These are phyloP conservation scores for Melaleuca alternifolia DNA, from an alignment of 345 rosid genomes.

Conservation along the genomic window DNA sequence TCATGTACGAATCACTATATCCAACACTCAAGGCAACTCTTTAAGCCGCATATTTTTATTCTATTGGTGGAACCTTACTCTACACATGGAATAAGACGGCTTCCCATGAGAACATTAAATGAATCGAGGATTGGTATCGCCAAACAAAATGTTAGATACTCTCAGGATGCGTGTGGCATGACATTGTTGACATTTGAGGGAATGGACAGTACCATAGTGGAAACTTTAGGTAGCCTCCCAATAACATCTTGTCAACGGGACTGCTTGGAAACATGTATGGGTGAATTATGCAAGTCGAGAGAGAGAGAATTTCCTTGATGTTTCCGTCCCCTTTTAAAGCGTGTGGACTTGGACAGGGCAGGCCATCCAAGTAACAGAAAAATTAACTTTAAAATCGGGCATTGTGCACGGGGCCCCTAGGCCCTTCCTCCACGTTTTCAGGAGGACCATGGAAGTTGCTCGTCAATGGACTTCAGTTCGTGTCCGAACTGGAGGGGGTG, in stretches of 20 bases:
- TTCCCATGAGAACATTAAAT: neutral
- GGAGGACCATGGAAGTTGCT: constrained; percentile 12
- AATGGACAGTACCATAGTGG: neutral
- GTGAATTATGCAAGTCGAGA: neutral
- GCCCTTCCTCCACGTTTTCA: constrained; percentile 7
- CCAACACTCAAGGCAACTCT: neutral
- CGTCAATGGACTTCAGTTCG: neutral
- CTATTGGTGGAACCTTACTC: neutral
- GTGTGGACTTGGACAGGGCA: constrained; percentile 1
- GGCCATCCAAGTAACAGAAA: neutral
- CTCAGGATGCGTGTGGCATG: neutral
- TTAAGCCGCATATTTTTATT: no score
- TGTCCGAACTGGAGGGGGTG: neutral
- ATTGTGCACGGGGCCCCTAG: neutral
- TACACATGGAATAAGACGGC: neutral
- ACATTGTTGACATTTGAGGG: constrained; percentile 6
- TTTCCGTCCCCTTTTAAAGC: neutral
- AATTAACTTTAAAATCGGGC: neutral
- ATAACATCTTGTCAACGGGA: constrained; percentile 16
- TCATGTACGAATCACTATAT: neutral
- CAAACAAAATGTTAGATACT: neutral
- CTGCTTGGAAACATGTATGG: neutral
- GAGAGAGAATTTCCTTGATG: neutral
- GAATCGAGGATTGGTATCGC: neutral
- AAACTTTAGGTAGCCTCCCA: constrained; percentile 16